These are phyloP conservation scores for Chalara sp. DNA, from an alignment of 2,329 filamentous ascomycete genomes.

Conservation along the genomic window DNA sequence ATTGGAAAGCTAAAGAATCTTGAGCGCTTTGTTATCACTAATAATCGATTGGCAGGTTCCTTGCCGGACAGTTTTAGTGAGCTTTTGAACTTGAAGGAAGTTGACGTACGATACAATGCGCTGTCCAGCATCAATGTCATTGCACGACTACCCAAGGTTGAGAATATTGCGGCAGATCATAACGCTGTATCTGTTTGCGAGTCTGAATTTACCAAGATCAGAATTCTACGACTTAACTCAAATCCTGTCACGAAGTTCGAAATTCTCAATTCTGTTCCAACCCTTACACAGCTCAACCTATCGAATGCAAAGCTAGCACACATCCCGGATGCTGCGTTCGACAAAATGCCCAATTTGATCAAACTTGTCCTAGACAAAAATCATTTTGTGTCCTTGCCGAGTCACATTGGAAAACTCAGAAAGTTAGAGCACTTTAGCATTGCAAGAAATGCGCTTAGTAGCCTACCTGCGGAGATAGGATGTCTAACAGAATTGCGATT, in stretches of 20 bases:
- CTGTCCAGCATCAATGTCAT: slow-evolving; percentile 86
- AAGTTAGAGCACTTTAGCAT: slow-evolving; percentile 90
- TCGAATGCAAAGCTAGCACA: slow-evolving; percentile 87
- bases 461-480: slow-evolving; percentile 81
- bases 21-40: slow-evolving; percentile 90
- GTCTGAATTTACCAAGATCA: slow-evolving; percentile 78
- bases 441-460: slow-evolving; percentile 80
- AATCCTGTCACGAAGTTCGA: slow-evolving; percentile 95
- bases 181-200: slow-evolving; percentile 88
- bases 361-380: slow-evolving; percentile 90
- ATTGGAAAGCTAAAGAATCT: slow-evolving; percentile 74
- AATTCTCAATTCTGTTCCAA: slow-evolving; percentile 68
- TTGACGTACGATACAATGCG: slow-evolving; percentile 90
- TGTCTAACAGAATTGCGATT: slow-evolving; percentile 78
- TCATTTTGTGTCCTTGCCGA: slow-evolving; percentile 85
- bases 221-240: slow-evolving; percentile 82
- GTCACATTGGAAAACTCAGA: slow-evolving; percentile 75
- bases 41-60: slow-evolving; percentile 75
- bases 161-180: slow-evolving; percentile 85
- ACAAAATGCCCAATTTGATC: slow-evolving; percentile 79
- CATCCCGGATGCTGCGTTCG: slow-evolving; percentile 79
- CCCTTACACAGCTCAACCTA: slow-evolving; percentile 79
- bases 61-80: slow-evolving; percentile 68
- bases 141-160: slow-evolving; percentile 74
- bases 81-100: slow-evolving; percentile 74